Conservation (phyloP, 2,329 filamentous ascomycete species). For the Aspergillus quadrilineatus region DNA sequence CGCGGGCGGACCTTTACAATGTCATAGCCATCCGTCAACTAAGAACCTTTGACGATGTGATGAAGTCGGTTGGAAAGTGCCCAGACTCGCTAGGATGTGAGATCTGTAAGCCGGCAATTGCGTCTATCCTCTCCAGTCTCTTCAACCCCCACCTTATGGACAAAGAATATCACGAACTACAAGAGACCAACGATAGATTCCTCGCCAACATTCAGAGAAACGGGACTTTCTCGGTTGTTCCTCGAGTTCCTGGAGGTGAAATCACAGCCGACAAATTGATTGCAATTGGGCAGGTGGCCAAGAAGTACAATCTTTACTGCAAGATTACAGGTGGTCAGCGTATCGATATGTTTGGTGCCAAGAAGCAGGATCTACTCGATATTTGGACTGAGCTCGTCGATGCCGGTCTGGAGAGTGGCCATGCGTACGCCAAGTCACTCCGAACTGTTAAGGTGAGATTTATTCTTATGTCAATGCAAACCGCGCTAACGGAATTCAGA, state of each 20-base stretch:
- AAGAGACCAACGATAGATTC: slow-evolving; percentile 88
- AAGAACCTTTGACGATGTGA: slow-evolving; percentile 70
- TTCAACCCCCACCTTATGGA: slow-evolving; percentile 84
- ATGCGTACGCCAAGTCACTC: slow-evolving; percentile 86
- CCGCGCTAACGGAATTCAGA: slow-evolving; percentile 43
- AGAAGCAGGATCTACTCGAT: slow-evolving; percentile 76
- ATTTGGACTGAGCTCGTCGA: slow-evolving; percentile 82
- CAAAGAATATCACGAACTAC: slow-evolving; percentile 67
- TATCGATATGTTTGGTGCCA: slow-evolving; percentile 89
- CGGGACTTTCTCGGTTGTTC: slow-evolving; percentile 85
- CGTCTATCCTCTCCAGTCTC: slow-evolving; percentile 74
- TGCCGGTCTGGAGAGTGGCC: slow-evolving; percentile 85
- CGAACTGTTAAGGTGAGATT: slow-evolving; percentile 69
- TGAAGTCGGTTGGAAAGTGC: slow-evolving; percentile 73
- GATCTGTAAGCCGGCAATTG: slow-evolving; percentile 79
- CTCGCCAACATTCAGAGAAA: slow-evolving; percentile 88
- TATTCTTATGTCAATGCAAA: background rate
- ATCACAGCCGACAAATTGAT: slow-evolving; percentile 85
- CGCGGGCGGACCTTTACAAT: slow-evolving; percentile 84
- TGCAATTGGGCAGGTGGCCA: slow-evolving; percentile 77
- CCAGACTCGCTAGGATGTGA: slow-evolving; percentile 76
- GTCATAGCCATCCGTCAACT: slow-evolving; percentile 80
- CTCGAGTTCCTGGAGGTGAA: slow-evolving; percentile 78
- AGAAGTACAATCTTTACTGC: slow-evolving; percentile 79
- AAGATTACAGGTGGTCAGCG: slow-evolving; percentile 92